phyloP scores from a whole-genome alignment of 805 yeast genomes.

The Wickerhamomyces kurtzmanii region DNA sequence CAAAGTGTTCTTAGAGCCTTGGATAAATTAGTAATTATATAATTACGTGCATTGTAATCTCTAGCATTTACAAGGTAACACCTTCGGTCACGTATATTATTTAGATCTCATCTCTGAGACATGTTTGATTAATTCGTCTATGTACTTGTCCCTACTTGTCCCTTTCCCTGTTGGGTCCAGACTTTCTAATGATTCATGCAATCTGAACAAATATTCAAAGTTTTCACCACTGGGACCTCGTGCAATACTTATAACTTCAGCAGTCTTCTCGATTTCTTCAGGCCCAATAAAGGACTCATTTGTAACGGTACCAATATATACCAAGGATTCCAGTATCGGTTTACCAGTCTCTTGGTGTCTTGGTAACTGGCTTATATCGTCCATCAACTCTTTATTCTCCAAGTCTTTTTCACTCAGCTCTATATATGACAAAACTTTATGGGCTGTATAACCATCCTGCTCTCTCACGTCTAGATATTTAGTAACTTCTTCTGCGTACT shows the following conservation, averaged over 20 bases:
- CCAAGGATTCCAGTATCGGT: conserved; percentile 41
- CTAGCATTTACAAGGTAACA: too few species aligned
- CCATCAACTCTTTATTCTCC: conserved; percentile 13
- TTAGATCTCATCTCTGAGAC: too few species aligned
- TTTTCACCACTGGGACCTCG: conserved; percentile 81
- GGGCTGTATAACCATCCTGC: conserved; percentile 78
- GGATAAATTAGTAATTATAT: too few species aligned
- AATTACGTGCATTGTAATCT: too few species aligned
- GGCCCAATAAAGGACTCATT: conserved; percentile 86
- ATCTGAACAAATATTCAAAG: conserved; percentile 51
- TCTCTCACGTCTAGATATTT: conserved; percentile 75
- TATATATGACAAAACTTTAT: conserved; percentile 54
- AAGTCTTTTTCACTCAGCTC: conserved; percentile 12
- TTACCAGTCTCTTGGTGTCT: conserved; percentile 23
- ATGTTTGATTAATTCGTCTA: too few species aligned
- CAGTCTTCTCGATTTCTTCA: conserved; percentile 50
- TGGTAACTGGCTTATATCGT: conserved; percentile 19
- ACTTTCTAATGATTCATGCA: conserved; percentile 38
- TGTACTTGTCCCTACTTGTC: too few species aligned
- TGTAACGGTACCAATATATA: conserved; percentile 76
- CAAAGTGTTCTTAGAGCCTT: too few species aligned
- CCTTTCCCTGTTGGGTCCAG: conserved; percentile 11
- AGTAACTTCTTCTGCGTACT: conserved; percentile 47
- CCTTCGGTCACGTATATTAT: too few species aligned
- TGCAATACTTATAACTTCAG: conserved; percentile 42